Conservation (phyloP, 441 rosid genomes). For the Jatropha multifida region DNA sequence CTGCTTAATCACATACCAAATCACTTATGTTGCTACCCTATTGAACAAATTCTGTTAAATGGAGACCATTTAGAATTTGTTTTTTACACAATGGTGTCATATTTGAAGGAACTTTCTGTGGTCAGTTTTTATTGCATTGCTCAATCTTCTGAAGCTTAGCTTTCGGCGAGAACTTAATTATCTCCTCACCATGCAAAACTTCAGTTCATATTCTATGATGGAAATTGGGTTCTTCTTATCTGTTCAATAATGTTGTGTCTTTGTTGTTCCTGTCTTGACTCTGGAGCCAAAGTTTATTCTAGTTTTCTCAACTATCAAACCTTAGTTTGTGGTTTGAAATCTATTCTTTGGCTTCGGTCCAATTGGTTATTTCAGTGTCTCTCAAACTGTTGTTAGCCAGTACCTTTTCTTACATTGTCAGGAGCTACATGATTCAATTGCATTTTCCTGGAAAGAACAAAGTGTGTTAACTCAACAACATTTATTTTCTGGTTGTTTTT, state of each 20-base stretch:
- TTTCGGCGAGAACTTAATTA: not conserved
- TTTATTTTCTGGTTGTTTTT: not conserved
- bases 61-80: not conserved
- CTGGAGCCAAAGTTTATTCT: not conserved
- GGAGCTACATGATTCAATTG: not conserved
- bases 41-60: not conserved
- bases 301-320: not conserved
- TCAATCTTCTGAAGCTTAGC: not conserved
- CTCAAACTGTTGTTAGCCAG: not conserved
- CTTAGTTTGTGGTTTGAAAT: not conserved
- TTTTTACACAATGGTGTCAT: not conserved
- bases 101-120: not conserved
- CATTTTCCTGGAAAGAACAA: too few species aligned
- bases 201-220: not conserved
- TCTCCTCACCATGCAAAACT: not conserved
- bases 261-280: not conserved
- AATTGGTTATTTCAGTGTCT: not conserved
- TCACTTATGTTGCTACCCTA: not conserved
- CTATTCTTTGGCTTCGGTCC: not conserved
- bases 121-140: not conserved
- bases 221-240: not conserved
- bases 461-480: not conserved
- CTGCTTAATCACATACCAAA: not conserved
- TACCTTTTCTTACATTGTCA: not conserved
- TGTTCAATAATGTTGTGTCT: not conserved